Base-by-base conservation (phyloP, 2,329 filamentous ascomycete genomes). In the Fusarium citri region DNA sequence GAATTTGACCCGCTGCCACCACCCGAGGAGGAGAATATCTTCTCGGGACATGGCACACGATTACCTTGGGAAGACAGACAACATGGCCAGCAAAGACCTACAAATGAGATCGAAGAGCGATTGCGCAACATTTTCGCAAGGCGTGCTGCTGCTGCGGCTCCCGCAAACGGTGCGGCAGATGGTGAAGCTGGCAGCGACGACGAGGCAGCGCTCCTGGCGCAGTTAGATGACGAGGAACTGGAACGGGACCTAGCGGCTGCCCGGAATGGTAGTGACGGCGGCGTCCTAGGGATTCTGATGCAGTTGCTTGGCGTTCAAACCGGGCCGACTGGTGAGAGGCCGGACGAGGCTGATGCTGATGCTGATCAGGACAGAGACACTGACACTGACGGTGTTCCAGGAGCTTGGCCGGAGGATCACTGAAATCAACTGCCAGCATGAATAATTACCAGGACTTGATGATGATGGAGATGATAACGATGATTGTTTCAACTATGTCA, bases 1-100 rank as follows among this genome's bases (percentile, higher is more conserved):
- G 88, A 93, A 20, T 96, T 93, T 23, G 94, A 97, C 76, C 94
- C 94, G 3, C 82, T 97, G 16, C 93, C 94, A 22, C 94, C 94
- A 3, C 79, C 85, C 1, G 81, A 87, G 40, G 80, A 81, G 18
- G 80, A 85, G 11, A 89, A 89, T 43, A 72, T 74, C 23, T 74
- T 74, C n/a, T 63, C 72, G 9, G 69, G 76, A 14, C 62, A 59
- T 20, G 69, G 66, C 22, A 67, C 74, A n/a, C 61, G 66, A 50
- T 42, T 66, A 30, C 68, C 68, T 12, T 74, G 68, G 63, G 37
- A 66, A 48, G 43, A 20, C 41, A 54, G 41, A 48, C 31, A 41
- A 41, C 23, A 34, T 8, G 49, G 49, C 12, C 23, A 26, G 11
- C 55, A 49, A 26, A 51, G 45, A 8, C 53, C 55, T 43, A 54